These are phyloP conservation scores for Gossypium mustelinum DNA, from an alignment of 345 rosid genomes.

Conservation along the genomic window DNA sequence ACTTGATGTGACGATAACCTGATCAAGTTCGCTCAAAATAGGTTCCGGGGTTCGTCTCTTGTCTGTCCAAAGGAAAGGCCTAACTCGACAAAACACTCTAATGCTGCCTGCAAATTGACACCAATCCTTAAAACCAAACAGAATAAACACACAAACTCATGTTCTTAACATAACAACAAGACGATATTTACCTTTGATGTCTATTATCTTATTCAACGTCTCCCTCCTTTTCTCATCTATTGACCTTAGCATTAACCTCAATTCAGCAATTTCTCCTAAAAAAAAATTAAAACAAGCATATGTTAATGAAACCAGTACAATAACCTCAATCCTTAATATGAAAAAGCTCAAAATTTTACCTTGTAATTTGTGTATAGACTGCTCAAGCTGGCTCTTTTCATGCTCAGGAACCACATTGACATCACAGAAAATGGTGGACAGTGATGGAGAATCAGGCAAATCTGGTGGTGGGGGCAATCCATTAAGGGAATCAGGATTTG, in stretches of 20 bases:
- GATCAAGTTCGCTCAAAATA: slow-evolving; percentile 40
- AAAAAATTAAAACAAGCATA: slow-evolving; percentile 11
- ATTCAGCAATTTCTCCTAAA: slow-evolving; percentile 50
- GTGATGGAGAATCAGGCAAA: slow-evolving; percentile 38
- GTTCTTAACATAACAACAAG: not conserved
- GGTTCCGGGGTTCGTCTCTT: slow-evolving; percentile 48
- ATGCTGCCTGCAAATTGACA: slow-evolving; percentile 61
- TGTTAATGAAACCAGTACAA: not conserved
- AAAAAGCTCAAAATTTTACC: slow-evolving; percentile 31
- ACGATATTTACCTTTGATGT: slow-evolving; percentile 60
- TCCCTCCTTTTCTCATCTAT: slow-evolving; percentile 56
- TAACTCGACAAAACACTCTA: slow-evolving; percentile 79
- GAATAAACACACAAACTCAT: slow-evolving; percentile 4
- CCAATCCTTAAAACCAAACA: not conserved
- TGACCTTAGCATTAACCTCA: slow-evolving; percentile 57
- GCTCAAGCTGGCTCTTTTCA: slow-evolving; percentile 57
- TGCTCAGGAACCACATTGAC: slow-evolving; percentile 81
- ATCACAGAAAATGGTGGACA: slow-evolving; percentile 46
- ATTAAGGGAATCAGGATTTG: slow-evolving; percentile 27
- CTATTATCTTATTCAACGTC: slow-evolving; percentile 63
- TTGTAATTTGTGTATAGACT: slow-evolving; percentile 49
- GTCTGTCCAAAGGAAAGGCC: slow-evolving; percentile 45
- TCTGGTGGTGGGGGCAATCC: slow-evolving; percentile 33
- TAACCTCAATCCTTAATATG: not conserved
- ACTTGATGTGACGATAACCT: slow-evolving; percentile 43